These are phyloP conservation scores for Kluyveromyces lactis DNA, from an alignment of 805 yeast species.

Conservation along the genomic window DNA sequence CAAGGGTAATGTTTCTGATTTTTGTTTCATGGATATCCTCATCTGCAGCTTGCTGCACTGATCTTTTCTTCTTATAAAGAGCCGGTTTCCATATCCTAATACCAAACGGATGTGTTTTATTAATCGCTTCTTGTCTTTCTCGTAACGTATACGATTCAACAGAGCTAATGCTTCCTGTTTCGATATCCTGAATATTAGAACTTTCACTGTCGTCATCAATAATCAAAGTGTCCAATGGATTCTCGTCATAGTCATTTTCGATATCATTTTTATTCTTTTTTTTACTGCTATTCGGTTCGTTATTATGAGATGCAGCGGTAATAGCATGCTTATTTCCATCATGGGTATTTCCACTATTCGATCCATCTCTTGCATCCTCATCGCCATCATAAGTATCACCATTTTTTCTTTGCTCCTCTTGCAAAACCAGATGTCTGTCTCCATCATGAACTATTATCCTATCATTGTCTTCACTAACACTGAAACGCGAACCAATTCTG, in stretches of 20 bases:
- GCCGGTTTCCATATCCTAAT: slow-evolving; percentile 99
- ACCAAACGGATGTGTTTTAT: slow-evolving; percentile 96
- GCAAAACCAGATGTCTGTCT: slow-evolving; percentile 5
- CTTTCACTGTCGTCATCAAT: slow-evolving; percentile 33
- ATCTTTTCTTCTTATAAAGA: slow-evolving; percentile 81
- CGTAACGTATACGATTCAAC: slow-evolving; percentile 79
- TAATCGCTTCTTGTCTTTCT: slow-evolving; percentile 93
- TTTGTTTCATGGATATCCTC: slow-evolving; percentile 83
- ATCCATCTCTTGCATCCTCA: too few relatives aligned
- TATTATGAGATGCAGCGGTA: too few relatives aligned
- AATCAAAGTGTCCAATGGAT: slow-evolving; percentile 5
- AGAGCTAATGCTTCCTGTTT: slow-evolving; percentile 30
- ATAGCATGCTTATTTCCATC: slow-evolving; percentile 7
- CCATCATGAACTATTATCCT: slow-evolving; percentile 5
- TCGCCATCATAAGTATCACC: too few relatives aligned
- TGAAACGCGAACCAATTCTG: slow-evolving; percentile 3
- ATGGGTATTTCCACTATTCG: slow-evolving; percentile 8
- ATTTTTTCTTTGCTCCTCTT: slow-evolving; percentile 7
- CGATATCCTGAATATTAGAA: neutral
- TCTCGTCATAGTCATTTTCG: neutral
- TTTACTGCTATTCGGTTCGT: too few relatives aligned
- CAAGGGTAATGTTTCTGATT: slow-evolving; percentile 45
- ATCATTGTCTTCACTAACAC: slow-evolving; percentile 5
- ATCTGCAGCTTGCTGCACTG: slow-evolving; percentile 86
- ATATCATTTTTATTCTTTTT: too few relatives aligned